Evolutionary conservation across 1,284 basidiomycete genomes (phyloP), one percentile per base, ranked within the genome.

Genomic region (Rhizoctonia solani): DNA sequence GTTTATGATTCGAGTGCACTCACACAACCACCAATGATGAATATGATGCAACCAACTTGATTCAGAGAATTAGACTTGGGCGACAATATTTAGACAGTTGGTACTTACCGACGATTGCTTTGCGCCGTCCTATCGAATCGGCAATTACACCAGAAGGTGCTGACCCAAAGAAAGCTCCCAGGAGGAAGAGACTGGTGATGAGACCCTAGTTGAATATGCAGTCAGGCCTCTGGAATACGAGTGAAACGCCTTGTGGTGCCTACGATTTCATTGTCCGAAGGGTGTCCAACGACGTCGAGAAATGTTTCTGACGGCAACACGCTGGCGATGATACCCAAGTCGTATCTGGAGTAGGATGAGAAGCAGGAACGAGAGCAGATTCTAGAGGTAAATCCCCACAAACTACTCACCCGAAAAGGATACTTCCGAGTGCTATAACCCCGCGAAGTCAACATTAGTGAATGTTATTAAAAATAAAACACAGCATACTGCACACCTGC

Each of bases 1-100:
- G 9, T 49, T 25, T 58, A 8, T 4, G n/a, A 14, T 8, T 41
- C 47, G 14, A n/a, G 19, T 11, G 32, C 32, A 56, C 54, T 67
- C 27, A 79, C 69, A 3, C 78, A 76, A 21, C 85, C 85, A 3
- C 86, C 85, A 37, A 87, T 68, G 23, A 85, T 80, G 74, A 79
- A 81, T 41, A 79, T 72, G 47, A 77, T 47, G 49, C 75, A 75
- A 44, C 75, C 79, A 11, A 74, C 74, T 61, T 16, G 6, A 25
- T 47, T 3, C 37, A 16, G 29, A 29, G 8, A 11, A 30, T 58
- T 25, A 49, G 46, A 34, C 44, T 16, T 27, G 41, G 5, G 14
- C 5, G 19, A 16, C 8, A 21, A 14, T 13, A 8, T 41, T 58
- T 13, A 37, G 29, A 1, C 21, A n/a, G 25, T 9, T 32, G 30